Conservation (phyloP, 495 filamentous ascomycete species). For the Chaetomium cochliodes region DNA sequence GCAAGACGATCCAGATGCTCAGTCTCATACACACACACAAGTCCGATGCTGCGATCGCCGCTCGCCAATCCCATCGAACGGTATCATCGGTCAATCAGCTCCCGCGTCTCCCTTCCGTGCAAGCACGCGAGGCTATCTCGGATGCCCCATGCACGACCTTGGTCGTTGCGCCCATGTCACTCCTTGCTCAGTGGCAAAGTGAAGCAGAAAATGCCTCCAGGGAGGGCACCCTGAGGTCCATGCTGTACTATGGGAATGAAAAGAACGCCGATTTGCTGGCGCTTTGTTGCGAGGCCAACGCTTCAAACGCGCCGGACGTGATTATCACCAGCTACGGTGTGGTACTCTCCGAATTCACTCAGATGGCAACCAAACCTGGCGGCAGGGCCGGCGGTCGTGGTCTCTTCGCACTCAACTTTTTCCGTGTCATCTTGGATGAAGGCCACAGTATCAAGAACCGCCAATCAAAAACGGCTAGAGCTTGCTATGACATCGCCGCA, state of each 20-base stretch:
- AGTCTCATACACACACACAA: conserved; percentile 84
- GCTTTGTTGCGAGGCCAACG: conserved; percentile 73
- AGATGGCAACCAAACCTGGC: conserved; percentile 56
- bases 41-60: conserved; percentile 55
- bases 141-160: conserved; percentile 85
- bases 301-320: conserved; percentile 73
- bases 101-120: conserved; percentile 57
- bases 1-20: conserved; percentile 98
- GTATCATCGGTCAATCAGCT: conserved; percentile 46
- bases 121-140: conserved; percentile 48
- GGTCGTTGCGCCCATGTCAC: conserved; percentile 91
- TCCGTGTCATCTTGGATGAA: conserved; percentile 92
- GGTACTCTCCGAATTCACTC: conserved; percentile 83
- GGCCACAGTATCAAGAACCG: conserved; percentile 93
- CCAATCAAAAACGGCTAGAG: conserved; percentile 81
- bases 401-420: conserved; percentile 88
- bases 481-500: conserved; percentile 84
- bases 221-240: conserved; percentile 72
- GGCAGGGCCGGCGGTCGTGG: conserved; percentile 63
- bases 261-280: conserved; percentile 72
- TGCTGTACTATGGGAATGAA: conserved; percentile 89
- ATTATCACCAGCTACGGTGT: conserved; percentile 96
- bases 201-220: conserved; percentile 87
- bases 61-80: conserved; percentile 52
- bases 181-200: conserved; percentile 93